Evolutionary conservation across 805 yeast genomes (phyloP).

Genomic region (Wickerhamomyces canadensis): DNA sequence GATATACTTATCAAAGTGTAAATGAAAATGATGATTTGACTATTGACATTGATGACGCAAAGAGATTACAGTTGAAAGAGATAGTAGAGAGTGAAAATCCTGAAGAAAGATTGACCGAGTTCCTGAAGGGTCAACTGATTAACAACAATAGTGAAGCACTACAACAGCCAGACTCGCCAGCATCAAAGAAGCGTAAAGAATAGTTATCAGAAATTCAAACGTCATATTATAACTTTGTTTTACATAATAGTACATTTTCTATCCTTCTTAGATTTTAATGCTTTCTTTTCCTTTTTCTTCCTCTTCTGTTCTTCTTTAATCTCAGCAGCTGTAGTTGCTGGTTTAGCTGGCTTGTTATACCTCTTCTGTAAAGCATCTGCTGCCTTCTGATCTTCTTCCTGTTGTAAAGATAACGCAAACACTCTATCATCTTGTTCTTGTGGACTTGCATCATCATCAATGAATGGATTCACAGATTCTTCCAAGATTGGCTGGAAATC

Average conservation of each 20-base stretch:
- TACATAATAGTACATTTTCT: conserved; percentile 23
- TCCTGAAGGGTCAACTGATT: conserved; percentile 62
- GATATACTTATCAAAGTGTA: conserved; percentile 50
- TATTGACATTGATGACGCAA: conserved; percentile 44
- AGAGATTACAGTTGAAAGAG: conserved; percentile 58
- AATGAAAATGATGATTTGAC: conserved; percentile 34
- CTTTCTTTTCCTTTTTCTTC: conserved; percentile 4
- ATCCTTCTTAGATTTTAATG: conserved; percentile 8
- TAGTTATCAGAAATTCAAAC: not conserved
- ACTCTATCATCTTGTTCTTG: conserved; percentile 34
- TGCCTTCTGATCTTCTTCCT: conserved; percentile 48
- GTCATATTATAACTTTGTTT: not conserved
- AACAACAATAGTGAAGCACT: conserved; percentile 35
- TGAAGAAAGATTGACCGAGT: conserved; percentile 67
- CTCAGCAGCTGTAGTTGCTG: not conserved
- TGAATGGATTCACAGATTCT: conserved; percentile 19
- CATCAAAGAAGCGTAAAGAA: conserved; percentile 32
- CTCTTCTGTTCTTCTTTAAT: conserved; percentile 4
- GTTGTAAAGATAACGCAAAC: conserved; percentile 42
- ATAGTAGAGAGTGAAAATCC: conserved; percentile 78
- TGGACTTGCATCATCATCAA: conserved; percentile 12
- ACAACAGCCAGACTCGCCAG: conserved; percentile 20
- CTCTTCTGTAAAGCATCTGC: conserved; percentile 40
- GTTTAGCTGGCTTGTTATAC: conserved; percentile 17
- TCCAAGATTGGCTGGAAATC: conserved; percentile 42